These are phyloP conservation scores for Musa balbisiana DNA, from an alignment of 202 grass and related monocot species.

Conservation along the genomic window DNA sequence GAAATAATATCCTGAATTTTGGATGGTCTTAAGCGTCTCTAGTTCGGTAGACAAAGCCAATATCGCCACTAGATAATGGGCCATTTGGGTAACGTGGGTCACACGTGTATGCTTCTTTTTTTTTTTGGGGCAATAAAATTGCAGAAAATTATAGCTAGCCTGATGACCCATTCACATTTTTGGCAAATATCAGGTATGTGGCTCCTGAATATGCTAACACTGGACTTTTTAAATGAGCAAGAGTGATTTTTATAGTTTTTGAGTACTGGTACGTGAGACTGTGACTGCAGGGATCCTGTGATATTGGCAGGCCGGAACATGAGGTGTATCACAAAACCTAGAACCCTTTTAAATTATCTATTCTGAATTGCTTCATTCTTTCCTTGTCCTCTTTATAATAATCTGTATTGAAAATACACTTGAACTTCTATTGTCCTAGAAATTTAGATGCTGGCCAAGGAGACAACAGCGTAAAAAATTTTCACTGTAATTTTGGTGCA, in stretches of 20 bases:
- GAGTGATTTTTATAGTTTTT: constrained; percentile 92
- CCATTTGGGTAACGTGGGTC: constrained; percentile 68
- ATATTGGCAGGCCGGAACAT: constrained; percentile 54
- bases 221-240: constrained; percentile 92
- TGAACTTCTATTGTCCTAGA: no score
- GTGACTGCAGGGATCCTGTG: constrained; percentile 81
- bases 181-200: constrained; percentile 47
- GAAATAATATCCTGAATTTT: constrained; percentile 61
- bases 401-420: no score
- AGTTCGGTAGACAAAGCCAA: constrained; percentile 66
- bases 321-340: constrained; percentile 42
- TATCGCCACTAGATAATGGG: constrained; percentile 72
- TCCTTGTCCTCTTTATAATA: neutral
- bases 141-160: no score
- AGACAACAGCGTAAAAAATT: no score
- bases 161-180: neutral
- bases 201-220: constrained; percentile 94
- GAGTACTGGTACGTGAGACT: constrained; percentile 72
- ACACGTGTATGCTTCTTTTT: neutral
- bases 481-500: no score
- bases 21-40: constrained; percentile 64
- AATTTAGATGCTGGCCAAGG: no score
- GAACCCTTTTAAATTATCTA: neutral
- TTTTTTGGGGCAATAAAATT: neutral
- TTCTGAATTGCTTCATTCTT: neutral